phyloP scores from a whole-genome alignment of 371 early-diverging fungal genomes.

The Rhizopus stolonifer region DNA sequence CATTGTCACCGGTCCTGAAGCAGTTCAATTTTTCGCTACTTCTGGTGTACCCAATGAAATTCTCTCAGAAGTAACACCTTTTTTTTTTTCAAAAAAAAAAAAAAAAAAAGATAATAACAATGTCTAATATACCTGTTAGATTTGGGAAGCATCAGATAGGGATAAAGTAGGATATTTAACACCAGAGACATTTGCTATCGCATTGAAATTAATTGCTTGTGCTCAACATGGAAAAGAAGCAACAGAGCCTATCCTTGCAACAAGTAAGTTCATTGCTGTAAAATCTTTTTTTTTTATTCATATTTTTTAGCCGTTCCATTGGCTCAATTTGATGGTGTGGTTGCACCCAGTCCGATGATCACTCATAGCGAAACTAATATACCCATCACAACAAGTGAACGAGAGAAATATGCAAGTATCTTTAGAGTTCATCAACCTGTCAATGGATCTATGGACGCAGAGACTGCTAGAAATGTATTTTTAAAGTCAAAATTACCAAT shows the following conservation, averaged over 20 bases:
- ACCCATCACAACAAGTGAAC: constrained; percentile 32
- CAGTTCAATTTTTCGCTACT: constrained; percentile 82
- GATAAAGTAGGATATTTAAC: constrained; percentile 74
- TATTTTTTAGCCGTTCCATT: constrained; percentile 40
- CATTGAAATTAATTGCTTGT: constrained; percentile 83
- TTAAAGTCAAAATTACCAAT: constrained; percentile 45
- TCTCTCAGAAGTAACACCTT: constrained; percentile 66
- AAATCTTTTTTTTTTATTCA: not conserved
- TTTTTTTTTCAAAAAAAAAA: not conserved
- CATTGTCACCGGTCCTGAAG: constrained; percentile 71
- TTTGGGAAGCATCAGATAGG: constrained; percentile 82
- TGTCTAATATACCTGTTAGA: constrained; percentile 39
- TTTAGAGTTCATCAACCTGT: constrained; percentile 42
- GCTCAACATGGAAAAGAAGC: constrained; percentile 75
- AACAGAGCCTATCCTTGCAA: constrained; percentile 32
- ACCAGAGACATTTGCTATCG: constrained; percentile 71
- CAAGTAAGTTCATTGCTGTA: constrained; percentile 23
- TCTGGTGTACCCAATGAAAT: constrained; percentile 71
- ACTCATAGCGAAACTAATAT: constrained; percentile 9
- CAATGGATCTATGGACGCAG: constrained; percentile 40
- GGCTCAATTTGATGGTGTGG: constrained; percentile 57
- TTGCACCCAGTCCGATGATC: constrained; percentile 23
- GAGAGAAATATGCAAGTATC: constrained; percentile 46
- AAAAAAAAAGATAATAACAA: not conserved
- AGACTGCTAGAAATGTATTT: constrained; percentile 42